A percentile compares a stretch with the other conserved stretches of the same genome.
Conservation (phyloP, 352 stramenopile species). For the Phytophthora syringae region DNA sequence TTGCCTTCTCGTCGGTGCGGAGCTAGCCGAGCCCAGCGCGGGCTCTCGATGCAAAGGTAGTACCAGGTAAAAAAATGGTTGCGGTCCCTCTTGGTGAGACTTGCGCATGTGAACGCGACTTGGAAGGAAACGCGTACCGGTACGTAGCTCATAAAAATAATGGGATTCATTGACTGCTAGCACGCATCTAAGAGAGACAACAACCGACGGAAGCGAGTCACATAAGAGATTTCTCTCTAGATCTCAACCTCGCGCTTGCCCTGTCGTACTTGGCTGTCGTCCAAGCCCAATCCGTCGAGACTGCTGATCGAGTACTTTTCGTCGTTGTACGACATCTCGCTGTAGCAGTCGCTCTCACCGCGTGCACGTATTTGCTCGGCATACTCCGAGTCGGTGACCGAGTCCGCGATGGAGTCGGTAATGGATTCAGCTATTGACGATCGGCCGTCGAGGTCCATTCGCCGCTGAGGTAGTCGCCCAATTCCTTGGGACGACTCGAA, state of each 20-base stretch:
- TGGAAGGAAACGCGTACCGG: no score
- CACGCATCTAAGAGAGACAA: conserved; percentile 31
- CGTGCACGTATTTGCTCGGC: conserved; percentile 52
- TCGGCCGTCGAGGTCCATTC: conserved; percentile 29
- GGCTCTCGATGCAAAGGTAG: background rate
- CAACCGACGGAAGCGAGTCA: background rate
- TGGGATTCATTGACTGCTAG: conserved; percentile 27
- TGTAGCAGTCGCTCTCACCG: conserved; percentile 74
- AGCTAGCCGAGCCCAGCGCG: no score
- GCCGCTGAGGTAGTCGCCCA: conserved; percentile 21
- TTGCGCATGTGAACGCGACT: no score
- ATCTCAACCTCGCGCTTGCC: conserved; percentile 75
- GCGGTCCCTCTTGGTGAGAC: no score
- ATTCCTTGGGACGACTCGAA: conserved; percentile 53
- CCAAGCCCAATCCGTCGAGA: conserved; percentile 43
- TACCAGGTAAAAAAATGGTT: conserved; percentile 8
- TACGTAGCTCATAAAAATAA: conserved; percentile 39
- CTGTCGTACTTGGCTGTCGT: conserved; percentile 45
- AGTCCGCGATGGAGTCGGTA: conserved; percentile 60
- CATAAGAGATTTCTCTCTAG: conserved; percentile 29
- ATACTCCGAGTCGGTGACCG: conserved; percentile 78
- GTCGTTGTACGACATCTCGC: conserved; percentile 86
- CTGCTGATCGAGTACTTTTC: conserved; percentile 81
- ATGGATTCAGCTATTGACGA: conserved; percentile 60
- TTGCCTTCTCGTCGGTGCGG: background rate